Evolutionary conservation across 495 filamentous ascomycete genomes (phyloP).

Genomic region (Penicillium silybi): DNA sequence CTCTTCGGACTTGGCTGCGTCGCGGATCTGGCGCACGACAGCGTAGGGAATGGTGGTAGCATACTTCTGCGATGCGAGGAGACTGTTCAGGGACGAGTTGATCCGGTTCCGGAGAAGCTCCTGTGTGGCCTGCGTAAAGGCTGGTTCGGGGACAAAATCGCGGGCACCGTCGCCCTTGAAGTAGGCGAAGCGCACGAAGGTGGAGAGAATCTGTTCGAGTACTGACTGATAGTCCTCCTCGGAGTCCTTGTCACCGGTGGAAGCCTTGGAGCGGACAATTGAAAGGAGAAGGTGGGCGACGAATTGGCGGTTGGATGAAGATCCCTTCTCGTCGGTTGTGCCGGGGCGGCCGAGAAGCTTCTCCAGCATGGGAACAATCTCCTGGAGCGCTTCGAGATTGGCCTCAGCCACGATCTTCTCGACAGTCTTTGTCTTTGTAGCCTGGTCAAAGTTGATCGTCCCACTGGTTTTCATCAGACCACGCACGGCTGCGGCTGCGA

Average conservation of each 20-base stretch:
- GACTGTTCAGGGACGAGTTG: conserved; percentile 61
- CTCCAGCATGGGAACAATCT: conserved; percentile 42
- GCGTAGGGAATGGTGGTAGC: conserved; percentile 45
- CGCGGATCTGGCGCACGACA: conserved; percentile 51
- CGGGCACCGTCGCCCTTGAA: conserved; percentile 28
- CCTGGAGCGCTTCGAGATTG: conserved; percentile 43
- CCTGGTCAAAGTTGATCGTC: conserved; percentile 74
- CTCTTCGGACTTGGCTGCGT: conserved; percentile 37
- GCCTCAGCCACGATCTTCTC: conserved; percentile 67
- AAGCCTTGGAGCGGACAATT: conserved; percentile 39
- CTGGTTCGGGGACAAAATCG: conserved; percentile 32
- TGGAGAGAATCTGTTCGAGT: conserved; percentile 39
- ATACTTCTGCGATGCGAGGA: conserved; percentile 60
- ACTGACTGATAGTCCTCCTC: conserved; percentile 28
- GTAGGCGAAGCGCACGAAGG: conserved; percentile 43
- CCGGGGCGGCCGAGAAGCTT: conserved; percentile 37
- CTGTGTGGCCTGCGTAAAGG: conserved; percentile 57
- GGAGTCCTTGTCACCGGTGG: conserved; percentile 29
- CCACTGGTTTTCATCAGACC: conserved; percentile 66
- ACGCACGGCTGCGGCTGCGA: conserved; percentile 56
- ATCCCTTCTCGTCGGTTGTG: conserved; percentile 39
- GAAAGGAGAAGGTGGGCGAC: conserved; percentile 45
- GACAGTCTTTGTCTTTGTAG: conserved; percentile 85
- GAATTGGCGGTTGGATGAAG: conserved; percentile 44
- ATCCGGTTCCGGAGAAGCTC: conserved; percentile 66